These are phyloP conservation scores for Boletus subcaerulescens DNA, from an alignment of 768 basidiomycete genomes.

Conservation along the genomic window DNA sequence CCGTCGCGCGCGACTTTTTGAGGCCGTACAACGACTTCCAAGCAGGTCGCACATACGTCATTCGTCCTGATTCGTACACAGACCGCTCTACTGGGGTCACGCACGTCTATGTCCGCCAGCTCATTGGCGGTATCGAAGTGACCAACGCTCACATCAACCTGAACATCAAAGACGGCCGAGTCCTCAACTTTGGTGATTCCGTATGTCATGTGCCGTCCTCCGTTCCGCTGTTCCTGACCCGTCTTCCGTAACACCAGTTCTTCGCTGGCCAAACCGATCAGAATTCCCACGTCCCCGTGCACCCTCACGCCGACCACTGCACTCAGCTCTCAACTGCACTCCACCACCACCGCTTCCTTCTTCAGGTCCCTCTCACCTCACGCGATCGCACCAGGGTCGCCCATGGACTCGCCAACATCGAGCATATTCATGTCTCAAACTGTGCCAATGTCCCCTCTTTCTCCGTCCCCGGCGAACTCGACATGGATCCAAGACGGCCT, in stretches of 20 bases:
- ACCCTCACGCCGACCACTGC: conserved; percentile 57
- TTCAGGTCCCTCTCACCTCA: conserved; percentile 20
- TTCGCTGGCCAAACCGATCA: conserved; percentile 52
- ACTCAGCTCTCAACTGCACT: conserved; percentile 37
- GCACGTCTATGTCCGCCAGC: conserved; percentile 85
- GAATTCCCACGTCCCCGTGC: conserved; percentile 32
- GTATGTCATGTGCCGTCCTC: conserved; percentile 40
- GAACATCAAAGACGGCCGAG: conserved; percentile 80
- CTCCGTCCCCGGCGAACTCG: conserved; percentile 14
- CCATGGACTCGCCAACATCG: conserved; percentile 30
- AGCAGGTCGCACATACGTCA: conserved; percentile 44
- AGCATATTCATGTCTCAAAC: conserved; percentile 52
- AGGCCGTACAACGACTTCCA: conserved; percentile 35
- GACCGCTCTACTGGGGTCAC: conserved; percentile 83
- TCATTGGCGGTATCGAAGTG: conserved; percentile 84
- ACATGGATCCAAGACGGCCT: conserved; percentile 46
- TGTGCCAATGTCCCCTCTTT: conserved; percentile 45
- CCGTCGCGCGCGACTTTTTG: conserved; percentile 64
- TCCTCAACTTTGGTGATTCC: conserved; percentile 87
- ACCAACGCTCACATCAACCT: conserved; percentile 90
- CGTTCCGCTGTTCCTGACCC: conserved; percentile 10
- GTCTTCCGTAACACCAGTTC: conserved; percentile 49
- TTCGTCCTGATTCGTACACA: conserved; percentile 84
- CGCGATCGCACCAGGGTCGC: conserved; percentile 11
- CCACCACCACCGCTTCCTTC: conserved; percentile 25